A percentile compares a stretch with the other conserved stretches of the same genome.
phyloP scores from a whole-genome alignment of 768 basidiomycete genomes.

The Flagelloscypha sp. region DNA sequence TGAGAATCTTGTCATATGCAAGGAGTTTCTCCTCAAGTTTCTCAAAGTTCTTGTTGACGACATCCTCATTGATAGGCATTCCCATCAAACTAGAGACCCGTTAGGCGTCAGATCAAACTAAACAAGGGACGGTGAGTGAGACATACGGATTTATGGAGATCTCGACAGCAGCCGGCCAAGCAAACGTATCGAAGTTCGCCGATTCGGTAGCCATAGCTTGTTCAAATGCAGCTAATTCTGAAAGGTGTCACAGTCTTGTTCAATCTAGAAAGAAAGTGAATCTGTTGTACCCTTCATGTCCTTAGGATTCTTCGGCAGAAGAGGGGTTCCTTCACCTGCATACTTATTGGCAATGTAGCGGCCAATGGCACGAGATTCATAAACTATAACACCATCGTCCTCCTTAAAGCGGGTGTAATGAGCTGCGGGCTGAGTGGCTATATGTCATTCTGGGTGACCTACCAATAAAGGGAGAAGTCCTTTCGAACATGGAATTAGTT shows the following conservation, averaged over 20 bases:
- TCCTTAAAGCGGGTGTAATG: no score
- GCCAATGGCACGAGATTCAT: conserved; percentile 53
- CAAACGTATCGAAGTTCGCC: conserved; percentile 5
- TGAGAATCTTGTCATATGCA: conserved; percentile 48
- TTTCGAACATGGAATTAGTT: background rate
- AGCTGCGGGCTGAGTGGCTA: conserved; percentile 2
- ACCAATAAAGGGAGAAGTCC: no score
- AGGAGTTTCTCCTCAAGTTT: conserved; percentile 34
- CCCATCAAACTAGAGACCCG: conserved; percentile 18
- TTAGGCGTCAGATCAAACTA: no score
- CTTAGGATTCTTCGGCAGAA: conserved; percentile 26
- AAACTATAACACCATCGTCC: conserved; percentile 55
- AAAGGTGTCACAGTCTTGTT: conserved; percentile 20
- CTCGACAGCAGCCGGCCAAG: conserved; percentile 3
- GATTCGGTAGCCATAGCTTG: conserved; percentile 10
- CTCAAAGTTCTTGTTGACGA: conserved; percentile 17
- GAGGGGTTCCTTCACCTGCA: conserved; percentile 27
- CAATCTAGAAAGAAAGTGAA: no score
- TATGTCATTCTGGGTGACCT: no score
- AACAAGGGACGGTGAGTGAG: no score
- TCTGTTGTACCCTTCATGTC: no score
- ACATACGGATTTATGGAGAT: conserved; percentile 35
- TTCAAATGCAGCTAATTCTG: conserved; percentile 21
- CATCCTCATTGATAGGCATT: conserved; percentile 21
- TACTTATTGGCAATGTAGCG: conserved; percentile 55